Conservation (phyloP, 78 protist species). For the Dictyostelium intermedium region DNA sequence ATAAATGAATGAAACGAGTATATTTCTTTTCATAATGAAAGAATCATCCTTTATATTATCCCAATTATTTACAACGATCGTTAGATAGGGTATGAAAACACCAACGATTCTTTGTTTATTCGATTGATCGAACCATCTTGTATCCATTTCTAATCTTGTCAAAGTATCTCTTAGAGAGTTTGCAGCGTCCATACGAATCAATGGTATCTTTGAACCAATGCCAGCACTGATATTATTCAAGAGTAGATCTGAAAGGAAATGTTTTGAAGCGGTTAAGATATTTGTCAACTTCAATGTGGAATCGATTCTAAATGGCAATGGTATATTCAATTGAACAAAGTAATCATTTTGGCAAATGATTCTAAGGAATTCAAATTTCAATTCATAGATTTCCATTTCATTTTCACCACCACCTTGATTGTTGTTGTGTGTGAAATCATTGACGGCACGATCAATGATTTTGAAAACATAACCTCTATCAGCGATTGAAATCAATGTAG, state of each 20-base stretch:
- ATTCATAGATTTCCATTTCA: conserved; percentile 57
- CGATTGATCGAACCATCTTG: conserved; percentile 33
- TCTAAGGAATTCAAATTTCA: conserved; percentile 65
- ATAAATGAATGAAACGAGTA: conserved; percentile 33
- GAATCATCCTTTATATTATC: conserved; percentile 42
- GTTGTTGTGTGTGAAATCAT: background rate
- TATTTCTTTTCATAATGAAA: conserved; percentile 54
- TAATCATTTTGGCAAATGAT: conserved; percentile 74
- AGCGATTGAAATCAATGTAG: conserved; percentile 5
- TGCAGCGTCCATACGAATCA: conserved; percentile 75
- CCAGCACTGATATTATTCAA: conserved; percentile 19
- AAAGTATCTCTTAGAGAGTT: conserved; percentile 54
- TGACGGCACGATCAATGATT: conserved; percentile 28
- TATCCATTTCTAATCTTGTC: conserved; percentile 64
- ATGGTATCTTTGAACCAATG: background rate
- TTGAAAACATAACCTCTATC: conserved; percentile 70
- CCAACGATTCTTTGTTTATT: conserved; percentile 75
- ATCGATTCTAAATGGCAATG: conserved; percentile 60
- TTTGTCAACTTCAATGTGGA: background rate
- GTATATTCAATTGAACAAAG: conserved; percentile 66
- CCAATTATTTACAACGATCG: conserved; percentile 51
- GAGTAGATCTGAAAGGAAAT: conserved; percentile 47
- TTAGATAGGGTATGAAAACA: conserved; percentile 40
- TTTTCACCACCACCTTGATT: conserved; percentile 17
- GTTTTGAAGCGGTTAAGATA: background rate